phyloP scores from a whole-genome alignment of 2,329 filamentous ascomycete species.

The Fusarium nisikadoi region DNA sequence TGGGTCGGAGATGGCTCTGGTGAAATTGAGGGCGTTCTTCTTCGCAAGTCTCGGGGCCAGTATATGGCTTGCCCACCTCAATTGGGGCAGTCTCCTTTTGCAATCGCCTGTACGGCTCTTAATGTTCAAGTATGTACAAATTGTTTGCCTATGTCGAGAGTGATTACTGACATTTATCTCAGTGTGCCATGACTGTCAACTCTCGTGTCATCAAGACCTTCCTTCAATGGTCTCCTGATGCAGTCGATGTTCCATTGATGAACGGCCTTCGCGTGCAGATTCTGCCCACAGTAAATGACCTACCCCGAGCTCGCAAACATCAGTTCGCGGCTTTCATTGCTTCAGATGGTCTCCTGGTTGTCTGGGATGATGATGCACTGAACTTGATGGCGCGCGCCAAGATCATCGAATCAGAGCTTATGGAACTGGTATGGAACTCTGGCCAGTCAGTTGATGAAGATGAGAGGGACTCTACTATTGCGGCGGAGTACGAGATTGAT shows the following conservation, averaged over 20 bases:
- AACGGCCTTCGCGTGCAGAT: constrained; percentile 83
- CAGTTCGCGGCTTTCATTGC: constrained; percentile 85
- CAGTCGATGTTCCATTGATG: constrained; percentile 78
- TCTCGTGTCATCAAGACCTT: constrained; percentile 84
- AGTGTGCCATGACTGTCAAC: constrained; percentile 85
- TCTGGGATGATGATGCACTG: constrained; percentile 84
- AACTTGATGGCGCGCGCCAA: constrained; percentile 76
- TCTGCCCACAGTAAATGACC: constrained; percentile 75
- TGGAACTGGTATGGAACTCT: constrained; percentile 80
- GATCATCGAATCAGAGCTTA: constrained; percentile 78
- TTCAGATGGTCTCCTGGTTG: constrained; percentile 74
- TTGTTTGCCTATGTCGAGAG: neutral
- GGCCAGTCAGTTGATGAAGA: constrained; percentile 65
- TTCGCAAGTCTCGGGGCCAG: constrained; percentile 73
- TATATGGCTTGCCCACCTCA: constrained; percentile 80
- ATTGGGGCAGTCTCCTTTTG: constrained; percentile 71
- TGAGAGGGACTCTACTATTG: constrained; percentile 59
- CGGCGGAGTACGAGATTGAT: constrained; percentile 69
- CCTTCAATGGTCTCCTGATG: constrained; percentile 76
- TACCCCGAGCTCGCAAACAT: constrained; percentile 77
- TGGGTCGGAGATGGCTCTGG: constrained; percentile 79
- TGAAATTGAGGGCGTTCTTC: constrained; percentile 76
- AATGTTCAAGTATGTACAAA: constrained; percentile 71
- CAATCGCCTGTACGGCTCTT: constrained; percentile 71
- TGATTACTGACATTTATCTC: neutral